These are phyloP conservation scores for Combretum micranthum DNA, from an alignment of 345 rosid genomes.

Conservation along the genomic window DNA sequence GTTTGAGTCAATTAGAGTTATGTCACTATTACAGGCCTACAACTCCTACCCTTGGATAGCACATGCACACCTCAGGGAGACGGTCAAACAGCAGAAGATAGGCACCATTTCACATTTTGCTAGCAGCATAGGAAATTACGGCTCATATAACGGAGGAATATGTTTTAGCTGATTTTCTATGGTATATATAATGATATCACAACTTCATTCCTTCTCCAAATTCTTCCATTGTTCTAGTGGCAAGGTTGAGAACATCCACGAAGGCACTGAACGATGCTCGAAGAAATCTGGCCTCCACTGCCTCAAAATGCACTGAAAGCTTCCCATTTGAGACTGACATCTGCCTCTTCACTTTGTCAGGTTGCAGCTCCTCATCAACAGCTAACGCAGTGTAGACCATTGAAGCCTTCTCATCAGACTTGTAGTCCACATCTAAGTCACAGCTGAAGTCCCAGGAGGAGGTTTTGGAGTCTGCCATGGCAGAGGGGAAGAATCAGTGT, in stretches of 20 bases:
- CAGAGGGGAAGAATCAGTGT: too few species aligned
- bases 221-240: conserved; percentile 76
- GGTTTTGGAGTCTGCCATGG: conserved; percentile 5
- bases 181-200: conserved; percentile 4
- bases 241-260: conserved; percentile 63
- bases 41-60: too few species aligned
- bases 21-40: too few species aligned
- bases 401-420: conserved; percentile 70
- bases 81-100: too few species aligned
- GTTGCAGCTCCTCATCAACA: conserved; percentile 98
- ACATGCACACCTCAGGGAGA: too few species aligned
- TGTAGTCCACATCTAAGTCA: conserved; percentile 72
- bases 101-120: too few species aligned
- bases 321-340: conserved; percentile 59
- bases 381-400: conserved; percentile 58
- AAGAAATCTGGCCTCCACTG: conserved; percentile 85
- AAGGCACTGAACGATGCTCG: conserved; percentile 91
- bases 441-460: conserved; percentile 24
- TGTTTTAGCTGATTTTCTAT: too few species aligned
- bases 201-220: conserved; percentile 38
- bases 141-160: too few species aligned
- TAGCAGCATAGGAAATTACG: too few species aligned
- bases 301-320: conserved; percentile 84
- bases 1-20: too few species aligned
- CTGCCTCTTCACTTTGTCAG: conserved; percentile 76